Base-by-base conservation (phyloP, 2,329 filamentous ascomycete species). In the Trichophyton benhamiae region DNA sequence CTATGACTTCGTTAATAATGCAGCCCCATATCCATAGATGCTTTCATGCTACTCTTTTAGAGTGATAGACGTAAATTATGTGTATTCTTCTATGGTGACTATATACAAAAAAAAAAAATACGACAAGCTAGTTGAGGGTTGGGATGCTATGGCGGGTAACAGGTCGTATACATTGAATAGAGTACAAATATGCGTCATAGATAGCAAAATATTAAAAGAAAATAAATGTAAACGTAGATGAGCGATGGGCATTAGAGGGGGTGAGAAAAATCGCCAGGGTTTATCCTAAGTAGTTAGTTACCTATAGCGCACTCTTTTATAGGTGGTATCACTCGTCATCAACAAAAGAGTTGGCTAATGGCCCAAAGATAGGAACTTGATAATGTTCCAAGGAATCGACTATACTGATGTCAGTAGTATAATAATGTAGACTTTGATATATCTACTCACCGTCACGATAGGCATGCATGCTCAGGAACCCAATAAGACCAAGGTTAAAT, bases 331-430 rank as follows among this genome's bases (percentile, higher is more conserved):
- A 87, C 73, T 96, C 94, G 71, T 96, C 89, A 69, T 96, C 92
- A 62, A 97, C 81, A 70, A 96, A 92, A 27, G 87, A 87, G 74
- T 87, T 95, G 49, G 94, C 94, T 67, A 96, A 77, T 48, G 80
- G 80, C 3, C 94, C 94, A 69, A 97, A 87, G 69, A 95, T 84
- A 0, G 92, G 92, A 1, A 96, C 81, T 74, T 97, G 91, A 64
- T 86, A 95, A 71, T 92, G 77, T 61, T 81, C 77, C 58, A 86
- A 76, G 1, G 80, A 84, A 64, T 86, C 83, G 59, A 85, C 83
- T 86, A 20, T 44, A 60, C 9, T 9, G 30, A 13, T 30, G 58
- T 59, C 27, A 59, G 41, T 25, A 38, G 15, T 20, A 22, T 17
- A 13, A 22, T 49, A 33, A 25, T 75, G 66, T 74, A 85, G 44